These are phyloP conservation scores for Beta lomatogona DNA, from an alignment of 179 eudicot genomes.

Conservation along the genomic window DNA sequence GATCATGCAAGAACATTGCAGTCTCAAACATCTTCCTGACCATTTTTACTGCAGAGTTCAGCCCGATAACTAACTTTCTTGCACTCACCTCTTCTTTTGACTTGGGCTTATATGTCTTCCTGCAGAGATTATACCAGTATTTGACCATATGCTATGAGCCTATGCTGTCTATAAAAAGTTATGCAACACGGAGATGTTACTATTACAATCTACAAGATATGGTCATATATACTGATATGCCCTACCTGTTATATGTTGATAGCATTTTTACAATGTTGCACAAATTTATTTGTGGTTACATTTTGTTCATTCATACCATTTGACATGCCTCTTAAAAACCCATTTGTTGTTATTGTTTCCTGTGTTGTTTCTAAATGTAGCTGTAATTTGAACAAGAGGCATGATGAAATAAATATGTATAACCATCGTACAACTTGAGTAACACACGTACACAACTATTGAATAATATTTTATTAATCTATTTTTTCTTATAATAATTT, in stretches of 20 bases:
- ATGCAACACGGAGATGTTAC: background rate
- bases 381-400: no score
- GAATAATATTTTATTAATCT: no score
- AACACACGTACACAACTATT: no score
- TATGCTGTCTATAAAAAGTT: background rate
- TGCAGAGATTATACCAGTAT: background rate
- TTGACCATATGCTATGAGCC: background rate
- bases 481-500: no score
- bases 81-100: background rate
- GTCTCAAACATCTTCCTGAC: slow-evolving; percentile 24
- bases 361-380: no score
- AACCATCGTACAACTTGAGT: no score
- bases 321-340: no score
- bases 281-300: background rate
- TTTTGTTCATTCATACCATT: no score
- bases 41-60: background rate
- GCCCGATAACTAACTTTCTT: background rate
- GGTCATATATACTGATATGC: background rate
- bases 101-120: background rate
- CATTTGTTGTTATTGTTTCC: no score
- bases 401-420: no score
- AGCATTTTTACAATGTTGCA: background rate
- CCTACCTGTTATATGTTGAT: background rate
- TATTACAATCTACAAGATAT: no score
- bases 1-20: slow-evolving; percentile 15